Evolutionary conservation across 164 flowering plant genomes (phyloP), one percentile per base, ranked within the genome.

Genomic region (Sedum album): DNA sequence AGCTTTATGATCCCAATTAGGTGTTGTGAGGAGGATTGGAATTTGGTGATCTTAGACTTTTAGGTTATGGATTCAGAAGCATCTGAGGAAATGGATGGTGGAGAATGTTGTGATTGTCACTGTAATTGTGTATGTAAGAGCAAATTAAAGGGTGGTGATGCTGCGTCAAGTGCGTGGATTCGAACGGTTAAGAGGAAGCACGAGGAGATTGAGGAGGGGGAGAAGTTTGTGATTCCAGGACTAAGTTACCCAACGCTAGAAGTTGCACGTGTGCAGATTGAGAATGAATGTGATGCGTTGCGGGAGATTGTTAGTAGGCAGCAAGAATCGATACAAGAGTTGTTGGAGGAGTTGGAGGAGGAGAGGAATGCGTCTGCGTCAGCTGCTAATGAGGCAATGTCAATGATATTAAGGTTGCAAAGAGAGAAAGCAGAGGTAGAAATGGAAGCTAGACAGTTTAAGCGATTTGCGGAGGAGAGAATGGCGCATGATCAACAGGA

Each of bases 41-140:
- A 14, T n/a, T 57, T 74, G 75, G 17, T 44, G 48, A 44, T 44
- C 15, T 44, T 36, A 77, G 80, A 78, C 69, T 14, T n/a, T 57
- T 65, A 46, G 41, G 60, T 14, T 38, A 87, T 88, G 95, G 88
- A 81, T 69, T 79, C 73, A 23, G 80, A 72, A 66, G 68, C 69
- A 10, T 68, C 82, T 1, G 72, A 66, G 31, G 78, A 77, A 71
- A 68, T 77, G 63, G 73, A 73, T 28, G 75, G 79, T 3, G 48
- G 48, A 71, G 62, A 30, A 3, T 87, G 94, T 71, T 78, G 85
- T 75, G 75, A 73, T 55, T 89, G 92, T 66, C 79, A 82, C 8
- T 77, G 84, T 75, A 74, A 73, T 63, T 89, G 94, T 68, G 81
- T 82, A 38, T 84, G 94, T 74, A 75, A 75, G 66, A 85, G 91